A percentile compares a stretch with the other conserved stretches of the same genome.
These are phyloP conservation scores for Alopecurus myosuroides DNA, from an alignment of 176 grass and related monocot genomes.

Conservation along the genomic window DNA sequence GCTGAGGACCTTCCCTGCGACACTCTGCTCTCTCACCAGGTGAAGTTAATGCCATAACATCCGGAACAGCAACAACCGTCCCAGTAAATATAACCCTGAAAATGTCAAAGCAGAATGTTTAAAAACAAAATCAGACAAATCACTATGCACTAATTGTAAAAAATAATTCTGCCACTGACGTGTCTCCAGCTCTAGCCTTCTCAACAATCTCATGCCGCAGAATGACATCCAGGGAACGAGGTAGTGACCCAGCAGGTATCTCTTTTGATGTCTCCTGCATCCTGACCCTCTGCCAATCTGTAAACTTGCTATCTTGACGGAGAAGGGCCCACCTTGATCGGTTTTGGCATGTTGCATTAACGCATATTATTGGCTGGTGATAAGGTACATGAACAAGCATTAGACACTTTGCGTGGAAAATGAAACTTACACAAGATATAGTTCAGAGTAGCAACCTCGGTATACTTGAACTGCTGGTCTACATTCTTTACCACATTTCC, in stretches of 20 bases:
- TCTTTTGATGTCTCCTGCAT: conserved; percentile 98
- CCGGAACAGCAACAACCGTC: conserved; percentile 84
- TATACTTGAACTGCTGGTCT: conserved; percentile 98
- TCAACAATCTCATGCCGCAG: conserved; percentile 96
- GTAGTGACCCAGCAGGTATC: conserved; percentile 94
- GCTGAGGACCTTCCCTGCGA: conserved; percentile 79
- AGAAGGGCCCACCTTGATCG: conserved; percentile 87
- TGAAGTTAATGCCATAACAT: conserved; percentile 96
- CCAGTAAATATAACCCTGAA: conserved; percentile 84
- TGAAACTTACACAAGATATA: not conserved
- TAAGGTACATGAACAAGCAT: conserved; percentile 14
- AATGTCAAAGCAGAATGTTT: conserved; percentile 1
- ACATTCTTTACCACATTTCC: conserved; percentile 81
- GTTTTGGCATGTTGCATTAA: conserved; percentile 84
- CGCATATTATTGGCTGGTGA: conserved; percentile 81
- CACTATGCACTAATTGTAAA: not conserved
- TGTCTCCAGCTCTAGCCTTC: conserved; percentile 95
- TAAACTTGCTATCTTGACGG: conserved; percentile 96
- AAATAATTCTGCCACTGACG: conserved; percentile 44
- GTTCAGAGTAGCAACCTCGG: conserved; percentile 52
- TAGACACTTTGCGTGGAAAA: conserved; percentile 6
- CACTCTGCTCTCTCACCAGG: conserved; percentile 97
- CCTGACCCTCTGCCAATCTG: conserved; percentile 90
- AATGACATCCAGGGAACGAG: conserved; percentile 86
- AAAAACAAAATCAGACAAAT: not conserved